These are phyloP conservation scores for Neonectria faginata DNA, from an alignment of 2,329 filamentous ascomycete species.

Conservation along the genomic window DNA sequence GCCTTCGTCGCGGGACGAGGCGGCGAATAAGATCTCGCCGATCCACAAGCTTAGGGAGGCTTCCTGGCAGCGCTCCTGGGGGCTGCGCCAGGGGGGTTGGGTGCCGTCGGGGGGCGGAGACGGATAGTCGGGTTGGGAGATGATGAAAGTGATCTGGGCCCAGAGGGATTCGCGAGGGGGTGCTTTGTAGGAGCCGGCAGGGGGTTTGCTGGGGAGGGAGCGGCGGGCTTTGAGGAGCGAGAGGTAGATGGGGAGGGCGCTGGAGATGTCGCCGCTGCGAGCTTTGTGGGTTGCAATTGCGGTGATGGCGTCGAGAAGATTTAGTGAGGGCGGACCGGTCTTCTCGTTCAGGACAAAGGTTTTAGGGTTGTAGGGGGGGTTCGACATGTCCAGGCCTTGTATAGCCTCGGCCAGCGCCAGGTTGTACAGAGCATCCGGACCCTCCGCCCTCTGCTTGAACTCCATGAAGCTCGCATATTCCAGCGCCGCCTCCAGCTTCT, in stretches of 20 bases:
- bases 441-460: slow-evolving; percentile 75
- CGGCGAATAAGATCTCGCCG: slow-evolving; percentile 89
- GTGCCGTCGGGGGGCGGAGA: slow-evolving; percentile 77
- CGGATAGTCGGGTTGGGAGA: slow-evolving; percentile 73
- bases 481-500: slow-evolving; percentile 84
- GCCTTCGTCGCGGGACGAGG: slow-evolving; percentile 71
- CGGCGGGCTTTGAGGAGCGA: slow-evolving; percentile 85
- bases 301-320: slow-evolving; percentile 80
- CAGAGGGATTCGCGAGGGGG: slow-evolving; percentile 31
- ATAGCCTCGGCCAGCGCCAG: slow-evolving; percentile 82
- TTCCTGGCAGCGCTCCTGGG: slow-evolving; percentile 81
- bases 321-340: slow-evolving; percentile 71
- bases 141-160: slow-evolving; percentile 38
- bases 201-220: slow-evolving; percentile 59
- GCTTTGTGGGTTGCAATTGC: slow-evolving; percentile 84
- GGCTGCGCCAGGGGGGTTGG: slow-evolving; percentile 71
- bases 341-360: slow-evolving; percentile 74
- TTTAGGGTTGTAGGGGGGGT: slow-evolving; percentile 64
- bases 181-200: slow-evolving; percentile 30
- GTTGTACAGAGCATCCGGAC: slow-evolving; percentile 77
- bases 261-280: slow-evolving; percentile 71
- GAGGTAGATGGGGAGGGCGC: slow-evolving; percentile 85
- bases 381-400: slow-evolving; percentile 60
- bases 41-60: slow-evolving; percentile 90
- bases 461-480: slow-evolving; percentile 88